These are phyloP conservation scores for Toxicodendron radicans DNA, from an alignment of 345 rosid species.

Conservation along the genomic window DNA sequence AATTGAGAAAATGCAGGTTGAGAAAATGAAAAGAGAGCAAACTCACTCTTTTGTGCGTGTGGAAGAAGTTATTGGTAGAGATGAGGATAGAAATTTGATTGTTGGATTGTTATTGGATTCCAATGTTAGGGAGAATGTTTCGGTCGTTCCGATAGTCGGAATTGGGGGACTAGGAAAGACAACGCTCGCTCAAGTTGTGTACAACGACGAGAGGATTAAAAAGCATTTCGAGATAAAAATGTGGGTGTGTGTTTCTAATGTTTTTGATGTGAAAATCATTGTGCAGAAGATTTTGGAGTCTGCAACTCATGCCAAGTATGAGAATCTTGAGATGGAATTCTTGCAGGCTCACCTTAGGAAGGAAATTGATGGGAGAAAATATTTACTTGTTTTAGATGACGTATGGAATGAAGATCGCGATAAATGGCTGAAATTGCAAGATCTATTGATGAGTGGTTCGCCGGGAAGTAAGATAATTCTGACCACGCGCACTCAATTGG, in stretches of 20 bases:
- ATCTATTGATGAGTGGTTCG: constrained; percentile 8
- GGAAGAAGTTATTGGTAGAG: constrained; percentile 21
- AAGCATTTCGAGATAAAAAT: constrained; percentile 21
- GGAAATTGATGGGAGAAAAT: constrained; percentile 18
- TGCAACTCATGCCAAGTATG: background rate
- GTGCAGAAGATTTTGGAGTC: constrained; percentile 20
- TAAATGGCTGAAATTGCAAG: constrained; percentile 17
- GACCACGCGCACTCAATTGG: constrained; percentile 19
- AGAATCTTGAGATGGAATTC: background rate
- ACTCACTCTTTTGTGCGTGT: constrained; percentile 8
- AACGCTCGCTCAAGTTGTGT: constrained; percentile 25
- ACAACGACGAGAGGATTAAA: constrained; percentile 16
- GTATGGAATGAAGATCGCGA: constrained; percentile 21
- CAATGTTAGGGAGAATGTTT: constrained; percentile 1
- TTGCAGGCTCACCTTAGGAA: constrained; percentile 6
- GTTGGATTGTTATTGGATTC: constrained; percentile 11
- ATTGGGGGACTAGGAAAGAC: constrained; percentile 30
- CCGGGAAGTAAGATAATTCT: constrained; percentile 26
- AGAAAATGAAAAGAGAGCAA: background rate
- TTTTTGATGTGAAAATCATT: constrained; percentile 14
- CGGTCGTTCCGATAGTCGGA: constrained; percentile 29
- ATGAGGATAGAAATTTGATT: constrained; percentile 18
- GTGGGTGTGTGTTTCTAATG: constrained; percentile 26
- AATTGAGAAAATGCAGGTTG: background rate
- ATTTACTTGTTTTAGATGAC: constrained; percentile 28